These are phyloP conservation scores for Candida xiaguanensis DNA, from an alignment of 805 yeast genomes.

Conservation along the genomic window DNA sequence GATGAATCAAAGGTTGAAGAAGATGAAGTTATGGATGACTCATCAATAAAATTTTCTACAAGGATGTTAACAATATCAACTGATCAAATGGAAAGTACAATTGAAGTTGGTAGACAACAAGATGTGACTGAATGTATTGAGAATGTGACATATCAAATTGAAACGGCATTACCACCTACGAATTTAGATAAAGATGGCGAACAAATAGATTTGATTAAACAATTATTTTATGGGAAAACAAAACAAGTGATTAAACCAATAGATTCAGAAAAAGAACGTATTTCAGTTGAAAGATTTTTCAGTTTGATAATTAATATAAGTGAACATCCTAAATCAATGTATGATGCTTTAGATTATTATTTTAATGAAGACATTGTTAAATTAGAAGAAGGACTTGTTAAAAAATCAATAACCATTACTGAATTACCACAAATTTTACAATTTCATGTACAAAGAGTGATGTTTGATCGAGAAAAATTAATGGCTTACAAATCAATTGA, in stretches of 20 bases:
- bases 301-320: constrained; percentile 82
- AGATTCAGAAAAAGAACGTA: constrained; percentile 29
- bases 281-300: constrained; percentile 65
- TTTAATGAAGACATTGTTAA: constrained; percentile 71
- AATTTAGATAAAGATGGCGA: constrained; percentile 64
- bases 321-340: constrained; percentile 82
- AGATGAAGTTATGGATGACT: too few relatives aligned
- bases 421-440: constrained; percentile 80
- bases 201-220: constrained; percentile 77
- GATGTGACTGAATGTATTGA: constrained; percentile 98
- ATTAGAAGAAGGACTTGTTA: constrained; percentile 69
- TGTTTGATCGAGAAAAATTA: constrained; percentile 70
- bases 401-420: constrained; percentile 67
- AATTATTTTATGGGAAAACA: constrained; percentile 80
- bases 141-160: constrained; percentile 86
- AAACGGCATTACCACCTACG: constrained; percentile 76
- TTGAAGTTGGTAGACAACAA: constrained; percentile 87
- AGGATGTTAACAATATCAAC: constrained; percentile 38
- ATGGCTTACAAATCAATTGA: constrained; percentile 80
- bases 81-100: constrained; percentile 69
- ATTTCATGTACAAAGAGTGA: constrained; percentile 90
- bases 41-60: too few relatives aligned
- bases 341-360: constrained; percentile 84
- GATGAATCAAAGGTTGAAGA: constrained; percentile 10
- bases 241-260: constrained; percentile 67